These are phyloP conservation scores for Spinellus fusiger DNA, from an alignment of 192 early-diverging fungal species.

Conservation along the genomic window DNA sequence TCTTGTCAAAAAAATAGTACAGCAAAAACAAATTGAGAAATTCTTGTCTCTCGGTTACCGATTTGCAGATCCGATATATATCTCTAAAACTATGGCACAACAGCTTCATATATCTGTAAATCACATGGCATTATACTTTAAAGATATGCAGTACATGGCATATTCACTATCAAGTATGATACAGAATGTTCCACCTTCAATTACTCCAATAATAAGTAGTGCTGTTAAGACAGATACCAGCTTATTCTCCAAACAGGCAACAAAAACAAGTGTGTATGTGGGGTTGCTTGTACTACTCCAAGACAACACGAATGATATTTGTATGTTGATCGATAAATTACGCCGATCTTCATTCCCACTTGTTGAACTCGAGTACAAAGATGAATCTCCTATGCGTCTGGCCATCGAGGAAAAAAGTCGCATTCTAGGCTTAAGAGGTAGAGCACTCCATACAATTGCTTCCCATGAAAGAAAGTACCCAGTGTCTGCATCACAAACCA, in stretches of 20 bases:
- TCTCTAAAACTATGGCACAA: constrained; percentile 28
- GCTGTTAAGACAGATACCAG: no score
- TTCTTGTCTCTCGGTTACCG: constrained; percentile 28
- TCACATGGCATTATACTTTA: constrained; percentile 24
- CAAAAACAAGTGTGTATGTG: constrained; percentile 6
- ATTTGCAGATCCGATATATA: constrained; percentile 28
- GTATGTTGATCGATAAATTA: constrained; percentile 18
- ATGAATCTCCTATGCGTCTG: neutral
- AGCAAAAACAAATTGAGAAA: constrained; percentile 4
- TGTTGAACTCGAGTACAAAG: constrained; percentile 11
- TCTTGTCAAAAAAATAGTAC: constrained; percentile 24
- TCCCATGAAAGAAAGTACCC: neutral
- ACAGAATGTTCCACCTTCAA: neutral
- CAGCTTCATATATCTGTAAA: constrained; percentile 20
- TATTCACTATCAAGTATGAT: neutral
- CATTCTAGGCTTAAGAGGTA: neutral
- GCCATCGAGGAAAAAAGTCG: constrained; percentile 1
- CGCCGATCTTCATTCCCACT: constrained; percentile 19
- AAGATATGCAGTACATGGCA: constrained; percentile 21
- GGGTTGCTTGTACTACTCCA: constrained; percentile 18
- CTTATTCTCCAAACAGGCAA: constrained; percentile 1
- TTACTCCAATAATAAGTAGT: no score
- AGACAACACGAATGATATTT: neutral
- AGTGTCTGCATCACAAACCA: no score
- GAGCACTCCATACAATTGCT: constrained; percentile 7